Evolutionary conservation across 139 green algal genomes (phyloP), one percentile per base, ranked within the genome.

Genomic region (Tetradesmus obliquus): DNA sequence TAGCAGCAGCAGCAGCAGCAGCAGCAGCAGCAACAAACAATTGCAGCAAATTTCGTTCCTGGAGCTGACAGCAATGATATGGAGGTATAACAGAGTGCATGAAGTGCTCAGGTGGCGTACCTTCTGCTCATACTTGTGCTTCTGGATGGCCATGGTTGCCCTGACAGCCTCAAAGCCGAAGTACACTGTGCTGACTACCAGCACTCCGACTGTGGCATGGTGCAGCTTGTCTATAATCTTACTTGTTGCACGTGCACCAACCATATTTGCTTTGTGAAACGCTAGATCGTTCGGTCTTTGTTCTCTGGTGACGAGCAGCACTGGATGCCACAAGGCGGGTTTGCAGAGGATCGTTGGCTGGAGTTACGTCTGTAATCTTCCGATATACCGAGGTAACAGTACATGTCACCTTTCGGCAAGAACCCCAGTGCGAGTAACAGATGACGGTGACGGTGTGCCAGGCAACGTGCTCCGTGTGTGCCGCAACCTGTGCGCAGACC

Each of bases 131-230:
- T 69, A 80, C 53, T 89, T 92, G 82, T 83, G n/a, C 20, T 72
- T 71, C 82, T 90, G 83, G 76, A 92, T 90, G 24, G 55, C 24
- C 71, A 45, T 82, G 19, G 69, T 87, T 10, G 90, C 90, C 4
- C 90, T 60, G 3, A 90, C 20, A 45, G 60, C 66, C 71, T 92
- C 90, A 51, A 92, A 20, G 20, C 80, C 58, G 57, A 92, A 92
- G 90, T 92, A 92, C 22, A 88, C 80, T 19, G 90, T 89, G 83
- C 83, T 87, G 15, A 86, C 71, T 17, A 86, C 76, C 7, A 92
- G 83, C 17, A 90, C 72, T 5, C 19, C 83, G 15, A 92, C 90
- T n/a, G 84, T 90, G 24, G 32, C 57, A 19, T 81, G 69, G 72
- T 92, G 90, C 17, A 89, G 82, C 8, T 80, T 55, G 60, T 92